These are phyloP conservation scores for Triticum turgidum DNA, from an alignment of 176 grass and related monocot species.

Conservation along the genomic window DNA sequence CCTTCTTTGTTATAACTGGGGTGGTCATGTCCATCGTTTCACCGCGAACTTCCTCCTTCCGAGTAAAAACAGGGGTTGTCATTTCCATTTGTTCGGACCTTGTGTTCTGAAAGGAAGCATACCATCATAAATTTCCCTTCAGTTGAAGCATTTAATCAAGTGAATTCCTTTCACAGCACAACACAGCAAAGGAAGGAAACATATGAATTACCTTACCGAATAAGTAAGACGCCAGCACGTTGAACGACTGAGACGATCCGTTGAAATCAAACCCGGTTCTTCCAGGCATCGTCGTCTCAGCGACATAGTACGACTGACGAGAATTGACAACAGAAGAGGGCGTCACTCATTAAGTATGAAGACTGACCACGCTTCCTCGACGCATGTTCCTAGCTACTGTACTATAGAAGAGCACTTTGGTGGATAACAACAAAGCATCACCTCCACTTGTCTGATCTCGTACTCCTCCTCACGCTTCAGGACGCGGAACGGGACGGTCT, in stretches of 20 bases:
- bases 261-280: constrained; percentile 76
- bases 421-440: constrained; percentile 19
- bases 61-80: constrained; percentile 84
- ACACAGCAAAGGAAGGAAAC: not conserved
- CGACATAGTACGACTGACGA: constrained; percentile 74
- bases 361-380: not conserved
- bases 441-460: constrained; percentile 93
- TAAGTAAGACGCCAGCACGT: constrained; percentile 73
- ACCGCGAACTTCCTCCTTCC: constrained; percentile 41
- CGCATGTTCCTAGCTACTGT: not conserved
- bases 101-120: constrained; percentile 59
- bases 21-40: constrained; percentile 96
- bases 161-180: not conserved
- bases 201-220: constrained; percentile 86
- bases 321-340: not conserved
- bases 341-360: not conserved
- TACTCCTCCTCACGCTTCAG: constrained; percentile 62
- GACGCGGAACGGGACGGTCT: constrained; percentile 65
- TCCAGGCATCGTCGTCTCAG: constrained; percentile 78
- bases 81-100: constrained; percentile 80
- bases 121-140: not conserved
- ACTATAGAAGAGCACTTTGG: not conserved
- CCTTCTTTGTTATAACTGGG: constrained; percentile 83
- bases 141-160: not conserved
- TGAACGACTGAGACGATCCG: constrained; percentile 82